Conservation (phyloP, 2,329 filamentous ascomycete genomes). For the Coleophoma cylindrospora region DNA sequence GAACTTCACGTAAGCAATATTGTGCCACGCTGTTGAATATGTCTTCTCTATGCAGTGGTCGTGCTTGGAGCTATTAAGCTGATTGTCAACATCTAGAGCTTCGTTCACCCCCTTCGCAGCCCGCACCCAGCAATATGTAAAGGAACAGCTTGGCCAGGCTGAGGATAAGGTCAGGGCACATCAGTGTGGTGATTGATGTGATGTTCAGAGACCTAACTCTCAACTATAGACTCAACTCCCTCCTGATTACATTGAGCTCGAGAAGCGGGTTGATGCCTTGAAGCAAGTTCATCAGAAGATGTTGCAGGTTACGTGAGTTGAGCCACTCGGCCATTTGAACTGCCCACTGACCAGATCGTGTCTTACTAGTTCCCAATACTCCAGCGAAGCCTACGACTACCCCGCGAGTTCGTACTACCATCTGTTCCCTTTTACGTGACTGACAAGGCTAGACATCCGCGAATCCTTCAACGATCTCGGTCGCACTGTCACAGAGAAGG, state of each 20-base stretch:
- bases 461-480: constrained; percentile 96
- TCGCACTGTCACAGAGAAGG: constrained; percentile 94
- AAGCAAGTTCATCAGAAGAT: constrained; percentile 97
- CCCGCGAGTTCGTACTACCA: constrained; percentile 47
- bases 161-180: constrained; percentile 72
- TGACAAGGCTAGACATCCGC: constrained; percentile 64
- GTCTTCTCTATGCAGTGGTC: constrained; percentile 4
- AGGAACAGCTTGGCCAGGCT: constrained; percentile 91
- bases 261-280: constrained; percentile 96
- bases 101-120: constrained; percentile 89
- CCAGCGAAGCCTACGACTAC: constrained; percentile 86
- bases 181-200: not conserved
- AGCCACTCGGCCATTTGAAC: not conserved
- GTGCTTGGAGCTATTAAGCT: constrained; percentile 24
- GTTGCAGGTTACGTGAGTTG: constrained; percentile 84
- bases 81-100: constrained; percentile 58
- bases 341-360: not conserved
- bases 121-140: constrained; percentile 94
- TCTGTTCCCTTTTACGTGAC: not conserved
- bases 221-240: constrained; percentile 78
- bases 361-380: constrained; percentile 74
- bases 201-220: not conserved
- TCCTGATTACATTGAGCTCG: constrained; percentile 94
- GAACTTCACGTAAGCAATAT: constrained; percentile 55
- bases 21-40: not conserved